Evolutionary conservation across 179 eudicot species (phyloP), one percentile per base, ranked within the genome.

Genomic region (Heliamphora pulchella): DNA sequence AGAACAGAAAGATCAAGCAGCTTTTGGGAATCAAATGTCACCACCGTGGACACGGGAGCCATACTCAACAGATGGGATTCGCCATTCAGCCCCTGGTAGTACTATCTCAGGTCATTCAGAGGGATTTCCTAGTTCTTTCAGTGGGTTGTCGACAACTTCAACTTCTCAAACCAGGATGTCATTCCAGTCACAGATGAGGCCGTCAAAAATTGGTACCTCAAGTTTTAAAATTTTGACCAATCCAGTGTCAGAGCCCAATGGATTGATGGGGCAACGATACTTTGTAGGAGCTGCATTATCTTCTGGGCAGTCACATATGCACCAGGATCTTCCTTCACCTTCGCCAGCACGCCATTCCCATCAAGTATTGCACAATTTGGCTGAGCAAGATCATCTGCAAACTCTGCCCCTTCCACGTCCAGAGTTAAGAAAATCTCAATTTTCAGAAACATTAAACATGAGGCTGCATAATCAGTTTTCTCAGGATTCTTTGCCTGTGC

Each of bases 241-340:
- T 59, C 77, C 82, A n/a, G 76, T 81, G 58, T 78, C 89, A 55
- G 86, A 80, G 15, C 71, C 90, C 48, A 50, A 75, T 48, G 88
- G 87, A 85, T 74, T 86, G 41, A 54, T 82, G 55, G 87, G 83
- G 43, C 90, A 85, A 81, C 87, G 81, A 58, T 84, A 82, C 41
- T 61, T 78, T 71, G 46, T 58, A 44, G 85, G 81, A 59, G 84
- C 79, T 71, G 64, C 75, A 6, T 83, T 88, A 73, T 81, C 89
- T 41, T 80, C 86, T 71, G 82, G 81, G 65, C 83, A 83, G 81
- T 77, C 90, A 65, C 71, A 84, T 6, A 67, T 81, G 82, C 75
- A 74, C 76, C 93, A 83, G 71, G 86, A 80, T 54, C 85, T 88
- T 71, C 85, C 89, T 65, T 87, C 90, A 76, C 86, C 91, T 68